These are phyloP conservation scores for Geum urbanum DNA, from an alignment of 306 rosid genomes.

Conservation along the genomic window DNA sequence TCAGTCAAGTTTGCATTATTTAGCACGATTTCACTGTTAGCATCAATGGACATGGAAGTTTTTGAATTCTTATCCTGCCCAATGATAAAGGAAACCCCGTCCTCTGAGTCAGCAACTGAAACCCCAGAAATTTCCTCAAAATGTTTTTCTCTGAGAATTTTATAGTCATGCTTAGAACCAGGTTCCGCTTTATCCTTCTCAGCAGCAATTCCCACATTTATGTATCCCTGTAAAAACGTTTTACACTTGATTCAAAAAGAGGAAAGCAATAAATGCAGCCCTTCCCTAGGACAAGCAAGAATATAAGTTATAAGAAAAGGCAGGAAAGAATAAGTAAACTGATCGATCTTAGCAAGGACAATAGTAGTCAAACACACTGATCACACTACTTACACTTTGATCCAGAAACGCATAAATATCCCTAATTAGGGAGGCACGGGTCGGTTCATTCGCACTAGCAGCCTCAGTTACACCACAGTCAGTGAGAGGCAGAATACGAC, in stretches of 20 bases:
- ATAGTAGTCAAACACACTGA: slow-evolving; percentile 13
- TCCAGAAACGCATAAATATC: slow-evolving; percentile 90
- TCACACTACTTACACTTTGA: slow-evolving; percentile 61
- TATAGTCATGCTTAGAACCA: slow-evolving; percentile 49
- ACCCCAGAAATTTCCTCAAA: slow-evolving; percentile 54
- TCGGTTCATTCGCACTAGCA: slow-evolving; percentile 47
- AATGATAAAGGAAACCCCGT: slow-evolving; percentile 80
- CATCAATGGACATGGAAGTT: slow-evolving; percentile 33
- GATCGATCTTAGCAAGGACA: neutral
- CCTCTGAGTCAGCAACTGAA: slow-evolving; percentile 83
- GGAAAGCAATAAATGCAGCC: neutral
- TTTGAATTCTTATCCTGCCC: slow-evolving; percentile 61
- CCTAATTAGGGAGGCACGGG: slow-evolving; percentile 61
- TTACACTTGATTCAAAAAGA: slow-evolving; percentile 12
- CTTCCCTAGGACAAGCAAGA: slow-evolving; percentile 7
- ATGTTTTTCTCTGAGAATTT: slow-evolving; percentile 57
- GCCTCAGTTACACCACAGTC: slow-evolving; percentile 77
- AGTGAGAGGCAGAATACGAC: slow-evolving; percentile 81
- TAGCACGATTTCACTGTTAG: slow-evolving; percentile 29
- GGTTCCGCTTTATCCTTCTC: slow-evolving; percentile 62
- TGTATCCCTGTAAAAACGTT: slow-evolving; percentile 76
- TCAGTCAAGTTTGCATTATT: slow-evolving; percentile 28
- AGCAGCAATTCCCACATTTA: slow-evolving; percentile 89
- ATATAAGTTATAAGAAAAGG: slow-evolving; percentile 15
- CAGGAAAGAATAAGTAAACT: neutral